A percentile compares a stretch with the other conserved stretches of the same genome.
phyloP scores from a whole-genome alignment of 2,329 filamentous ascomycete species.

The Colletotrichum tofieldiae region DNA sequence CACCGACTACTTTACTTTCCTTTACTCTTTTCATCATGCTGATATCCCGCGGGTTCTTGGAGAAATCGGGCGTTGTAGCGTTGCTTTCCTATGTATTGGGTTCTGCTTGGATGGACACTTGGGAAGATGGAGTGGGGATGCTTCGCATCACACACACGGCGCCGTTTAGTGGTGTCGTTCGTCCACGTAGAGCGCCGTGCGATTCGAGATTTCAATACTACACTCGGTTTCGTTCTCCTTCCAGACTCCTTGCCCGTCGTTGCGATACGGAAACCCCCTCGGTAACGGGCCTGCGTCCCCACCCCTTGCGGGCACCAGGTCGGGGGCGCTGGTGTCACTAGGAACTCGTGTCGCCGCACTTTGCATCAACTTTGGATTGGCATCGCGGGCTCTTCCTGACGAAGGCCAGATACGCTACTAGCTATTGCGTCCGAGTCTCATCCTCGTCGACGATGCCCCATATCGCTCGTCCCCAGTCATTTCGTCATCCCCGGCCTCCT shows the following conservation, averaged over 20 bases:
- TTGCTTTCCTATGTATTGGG: neutral
- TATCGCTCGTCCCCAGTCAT: neutral
- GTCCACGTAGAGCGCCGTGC: conserved; percentile 7
- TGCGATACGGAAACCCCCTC: neutral
- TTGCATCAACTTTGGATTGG: neutral
- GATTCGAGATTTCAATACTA: neutral
- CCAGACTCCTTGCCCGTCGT: neutral
- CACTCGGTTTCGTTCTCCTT: neutral
- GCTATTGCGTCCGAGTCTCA: neutral
- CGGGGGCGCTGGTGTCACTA: neutral
- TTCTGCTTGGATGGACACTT: neutral
- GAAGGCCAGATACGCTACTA: neutral
- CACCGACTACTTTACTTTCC: conserved; percentile 4
- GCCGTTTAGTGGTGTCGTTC: neutral
- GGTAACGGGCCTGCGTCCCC: neutral
- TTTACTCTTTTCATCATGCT: neutral
- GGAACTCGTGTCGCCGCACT: neutral
- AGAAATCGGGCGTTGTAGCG: conserved; percentile 25
- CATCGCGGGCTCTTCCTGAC: neutral
- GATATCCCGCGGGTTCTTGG: conserved; percentile 15
- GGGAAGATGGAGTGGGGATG: neutral
- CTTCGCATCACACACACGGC: neutral
- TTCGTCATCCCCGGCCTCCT: conserved; percentile 3
- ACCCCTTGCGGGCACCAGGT: no score
- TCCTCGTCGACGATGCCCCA: neutral